Evolutionary conservation across 305 asterid genomes (phyloP).

Genomic region (Fraxinus velutina): DNA sequence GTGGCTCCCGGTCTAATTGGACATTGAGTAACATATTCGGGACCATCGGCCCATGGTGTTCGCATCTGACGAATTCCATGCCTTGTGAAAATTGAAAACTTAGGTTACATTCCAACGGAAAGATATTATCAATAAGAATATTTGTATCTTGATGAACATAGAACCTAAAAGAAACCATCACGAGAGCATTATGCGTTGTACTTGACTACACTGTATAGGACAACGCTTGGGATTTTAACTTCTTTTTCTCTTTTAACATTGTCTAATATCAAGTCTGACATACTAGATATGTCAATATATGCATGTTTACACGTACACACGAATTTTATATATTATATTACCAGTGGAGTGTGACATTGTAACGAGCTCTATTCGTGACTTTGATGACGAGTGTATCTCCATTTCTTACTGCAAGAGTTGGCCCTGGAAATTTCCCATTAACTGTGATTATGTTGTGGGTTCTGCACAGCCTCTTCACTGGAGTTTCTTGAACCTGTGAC

Average conservation of each 20-base stretch:
- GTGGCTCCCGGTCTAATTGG: slow-evolving; percentile 51
- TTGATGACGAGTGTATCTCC: slow-evolving; percentile 41
- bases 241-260: background rate
- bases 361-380: slow-evolving; percentile 39
- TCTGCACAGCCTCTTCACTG: slow-evolving; percentile 49
- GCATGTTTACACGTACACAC: background rate
- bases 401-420: slow-evolving; percentile 33
- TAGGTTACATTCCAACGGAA: background rate
- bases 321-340: slow-evolving; percentile 7
- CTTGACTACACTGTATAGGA: background rate
- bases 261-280: background rate
- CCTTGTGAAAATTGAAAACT: slow-evolving; percentile 24
- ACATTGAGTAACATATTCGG: slow-evolving; percentile 51
- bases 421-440: slow-evolving; percentile 58
- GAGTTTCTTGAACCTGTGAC: slow-evolving; percentile 36
- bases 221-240: background rate
- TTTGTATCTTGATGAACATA: background rate
- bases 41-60: slow-evolving; percentile 56
- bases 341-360: slow-evolving; percentile 52
- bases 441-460: slow-evolving; percentile 43
- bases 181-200: background rate
- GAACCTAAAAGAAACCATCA: background rate
- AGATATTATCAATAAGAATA: background rate
- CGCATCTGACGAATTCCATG: slow-evolving; percentile 50
- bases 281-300: background rate